A percentile compares a stretch with the other conserved stretches of the same genome.
Evolutionary conservation across 768 basidiomycete species (phyloP).

Genomic region (Crepidotus variabilis): DNA sequence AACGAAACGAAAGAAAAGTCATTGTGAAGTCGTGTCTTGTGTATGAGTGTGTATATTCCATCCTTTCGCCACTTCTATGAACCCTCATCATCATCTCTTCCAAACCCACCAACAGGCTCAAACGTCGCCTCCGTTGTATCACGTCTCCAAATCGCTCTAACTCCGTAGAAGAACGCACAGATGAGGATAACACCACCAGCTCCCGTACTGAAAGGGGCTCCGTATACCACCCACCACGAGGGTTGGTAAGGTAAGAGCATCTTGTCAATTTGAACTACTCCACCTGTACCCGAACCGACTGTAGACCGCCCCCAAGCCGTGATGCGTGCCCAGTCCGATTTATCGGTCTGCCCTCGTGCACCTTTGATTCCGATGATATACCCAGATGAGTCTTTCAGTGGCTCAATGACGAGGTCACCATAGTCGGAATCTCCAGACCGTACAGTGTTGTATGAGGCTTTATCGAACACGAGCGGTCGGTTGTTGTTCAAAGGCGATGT

Average conservation of each 20-base stretch:
- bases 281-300: constrained; percentile 69
- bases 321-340: constrained; percentile 62
- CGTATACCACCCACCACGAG: constrained; percentile 78
- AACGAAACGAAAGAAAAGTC: background rate
- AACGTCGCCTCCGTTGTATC: constrained; percentile 85
- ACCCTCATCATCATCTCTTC: constrained; percentile 45
- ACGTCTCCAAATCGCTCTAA: constrained; percentile 63
- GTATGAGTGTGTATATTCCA: background rate
- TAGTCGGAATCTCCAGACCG: constrained; percentile 63
- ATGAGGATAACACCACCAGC: constrained; percentile 57
- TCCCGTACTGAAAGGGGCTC: constrained; percentile 62
- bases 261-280: constrained; percentile 84
- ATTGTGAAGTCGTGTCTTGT: too few relatives aligned
- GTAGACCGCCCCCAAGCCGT: constrained; percentile 77
- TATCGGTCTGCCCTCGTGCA: constrained; percentile 60
- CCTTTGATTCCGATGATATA: constrained; percentile 73
- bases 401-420: constrained; percentile 81
- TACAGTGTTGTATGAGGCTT: constrained; percentile 75
- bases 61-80: constrained; percentile 14
- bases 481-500: constrained; percentile 54
- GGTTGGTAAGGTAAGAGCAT: constrained; percentile 85
- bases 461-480: constrained; percentile 66
- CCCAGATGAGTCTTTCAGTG: constrained; percentile 41
- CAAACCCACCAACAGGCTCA: constrained; percentile 85
- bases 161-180: constrained; percentile 69